A percentile compares a stretch with the other conserved stretches of the same genome.
phyloP scores from a whole-genome alignment of 345 rosid genomes.

The Moringa oleifera region DNA sequence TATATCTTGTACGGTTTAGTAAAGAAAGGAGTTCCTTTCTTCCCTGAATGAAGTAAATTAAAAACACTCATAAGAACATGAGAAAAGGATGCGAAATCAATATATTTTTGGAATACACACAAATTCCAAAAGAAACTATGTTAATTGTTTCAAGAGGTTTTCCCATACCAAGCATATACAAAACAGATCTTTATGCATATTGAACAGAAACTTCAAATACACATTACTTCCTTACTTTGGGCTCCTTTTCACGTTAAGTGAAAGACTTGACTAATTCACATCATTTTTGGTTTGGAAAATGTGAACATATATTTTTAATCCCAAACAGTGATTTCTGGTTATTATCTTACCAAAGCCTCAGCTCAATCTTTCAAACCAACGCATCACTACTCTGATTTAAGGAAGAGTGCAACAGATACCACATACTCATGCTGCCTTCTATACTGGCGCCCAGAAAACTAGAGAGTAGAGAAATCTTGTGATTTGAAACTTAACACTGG shows the following conservation, averaged over 20 bases:
- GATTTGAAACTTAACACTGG: background rate
- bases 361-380: too few relatives aligned
- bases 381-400: background rate
- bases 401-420: too few relatives aligned
- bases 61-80: background rate
- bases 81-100: background rate
- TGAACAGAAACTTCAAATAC: background rate
- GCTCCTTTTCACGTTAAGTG: too few relatives aligned
- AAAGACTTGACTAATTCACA: too few relatives aligned
- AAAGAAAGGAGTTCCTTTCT: slow-evolving; percentile 88
- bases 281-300: too few relatives aligned
- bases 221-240: background rate
- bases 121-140: background rate
- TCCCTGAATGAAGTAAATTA: slow-evolving; percentile 44
- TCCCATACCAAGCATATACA: background rate
- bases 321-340: too few relatives aligned
- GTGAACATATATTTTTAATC: background rate
- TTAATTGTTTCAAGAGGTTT: background rate
- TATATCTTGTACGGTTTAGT: slow-evolving; percentile 67
- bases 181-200: background rate
- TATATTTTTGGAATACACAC: background rate
- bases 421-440: too few relatives aligned
- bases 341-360: too few relatives aligned
- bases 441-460: too few relatives aligned
- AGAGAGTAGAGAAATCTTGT: background rate